phyloP scores from a whole-genome alignment of 345 rosid genomes.

The Erucastrum elatum region DNA sequence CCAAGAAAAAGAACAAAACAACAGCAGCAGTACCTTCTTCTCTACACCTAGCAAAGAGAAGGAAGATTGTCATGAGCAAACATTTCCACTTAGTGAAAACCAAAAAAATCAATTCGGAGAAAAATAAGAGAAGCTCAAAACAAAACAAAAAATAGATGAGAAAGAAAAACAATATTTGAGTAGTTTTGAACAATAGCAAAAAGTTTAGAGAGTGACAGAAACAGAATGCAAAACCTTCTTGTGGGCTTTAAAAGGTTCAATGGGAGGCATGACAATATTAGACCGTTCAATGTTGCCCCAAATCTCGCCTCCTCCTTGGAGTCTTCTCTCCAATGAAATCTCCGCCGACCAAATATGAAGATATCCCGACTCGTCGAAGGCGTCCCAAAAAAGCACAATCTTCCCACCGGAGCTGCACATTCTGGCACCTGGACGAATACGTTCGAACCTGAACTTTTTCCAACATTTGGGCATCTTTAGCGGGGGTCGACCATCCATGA shows the following conservation, averaged over 20 bases:
- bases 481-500: neutral
- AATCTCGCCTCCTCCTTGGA: neutral
- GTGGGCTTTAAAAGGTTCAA: neutral
- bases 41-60: too few relatives aligned
- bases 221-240: neutral
- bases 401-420: neutral
- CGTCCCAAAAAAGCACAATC: neutral
- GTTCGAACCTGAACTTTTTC: neutral
- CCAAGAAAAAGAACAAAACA: too few relatives aligned
- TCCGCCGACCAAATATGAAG: neutral
- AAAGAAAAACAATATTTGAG: too few relatives aligned
- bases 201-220: neutral
- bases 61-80: too few relatives aligned
- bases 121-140: too few relatives aligned
- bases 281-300: neutral
- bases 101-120: too few relatives aligned
- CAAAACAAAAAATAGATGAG: too few relatives aligned
- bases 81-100: too few relatives aligned
- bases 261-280: neutral
- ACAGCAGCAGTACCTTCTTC: too few relatives aligned
- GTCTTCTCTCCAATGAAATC: neutral
- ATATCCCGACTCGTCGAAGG: neutral
- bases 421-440: neutral
- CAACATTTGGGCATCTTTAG: neutral
- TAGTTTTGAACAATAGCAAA: too few relatives aligned